Evolutionary conservation across 192 early-diverging fungal genomes (phyloP).

Genomic region (Phlyctochytrium planicorne): DNA sequence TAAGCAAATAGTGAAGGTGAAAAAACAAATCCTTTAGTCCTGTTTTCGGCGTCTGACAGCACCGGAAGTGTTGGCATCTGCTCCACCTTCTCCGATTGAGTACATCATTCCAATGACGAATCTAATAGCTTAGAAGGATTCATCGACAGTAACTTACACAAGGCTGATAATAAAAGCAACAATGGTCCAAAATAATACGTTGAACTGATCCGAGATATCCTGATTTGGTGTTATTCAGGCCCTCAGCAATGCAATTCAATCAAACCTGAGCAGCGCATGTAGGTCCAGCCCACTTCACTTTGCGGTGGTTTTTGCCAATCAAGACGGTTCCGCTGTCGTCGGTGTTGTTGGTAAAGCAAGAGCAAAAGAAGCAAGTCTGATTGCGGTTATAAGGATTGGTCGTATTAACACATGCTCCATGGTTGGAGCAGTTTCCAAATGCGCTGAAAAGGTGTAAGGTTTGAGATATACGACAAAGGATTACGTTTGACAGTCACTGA

Average conservation of each 20-base stretch:
- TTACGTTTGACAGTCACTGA: slow-evolving; percentile 23
- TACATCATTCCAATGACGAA: slow-evolving; percentile 19
- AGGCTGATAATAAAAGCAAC: slow-evolving; percentile 7
- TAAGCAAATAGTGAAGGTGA: too few species aligned
- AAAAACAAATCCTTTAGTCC: too few species aligned
- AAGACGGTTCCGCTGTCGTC: slow-evolving; percentile 22
- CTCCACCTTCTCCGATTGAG: slow-evolving; percentile 12
- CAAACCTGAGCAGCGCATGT: slow-evolving; percentile 19
- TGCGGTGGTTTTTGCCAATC: slow-evolving; percentile 23
- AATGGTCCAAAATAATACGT: slow-evolving; percentile 18
- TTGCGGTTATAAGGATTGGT: slow-evolving; percentile 8
- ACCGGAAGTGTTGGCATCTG: not conserved
- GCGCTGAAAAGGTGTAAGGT: slow-evolving; percentile 1
- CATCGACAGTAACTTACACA: slow-evolving; percentile 9
- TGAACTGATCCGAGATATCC: slow-evolving; percentile 24
- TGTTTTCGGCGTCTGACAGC: slow-evolving; percentile 15
- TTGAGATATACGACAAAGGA: not conserved
- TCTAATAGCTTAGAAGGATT: slow-evolving; percentile 2
- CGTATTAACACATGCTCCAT: slow-evolving; percentile 13
- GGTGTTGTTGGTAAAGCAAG: slow-evolving; percentile 31
- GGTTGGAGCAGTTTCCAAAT: slow-evolving; percentile 22
- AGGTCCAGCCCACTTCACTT: slow-evolving; percentile 24
- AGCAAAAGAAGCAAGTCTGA: slow-evolving; percentile 27
- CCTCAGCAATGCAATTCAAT: too few species aligned
- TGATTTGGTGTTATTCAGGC: not conserved